Percentiles rank a stretch among this genome's conserved stretches.
Conservation (phyloP, 331 rosid genomes). For the Saraca asoca region DNA sequence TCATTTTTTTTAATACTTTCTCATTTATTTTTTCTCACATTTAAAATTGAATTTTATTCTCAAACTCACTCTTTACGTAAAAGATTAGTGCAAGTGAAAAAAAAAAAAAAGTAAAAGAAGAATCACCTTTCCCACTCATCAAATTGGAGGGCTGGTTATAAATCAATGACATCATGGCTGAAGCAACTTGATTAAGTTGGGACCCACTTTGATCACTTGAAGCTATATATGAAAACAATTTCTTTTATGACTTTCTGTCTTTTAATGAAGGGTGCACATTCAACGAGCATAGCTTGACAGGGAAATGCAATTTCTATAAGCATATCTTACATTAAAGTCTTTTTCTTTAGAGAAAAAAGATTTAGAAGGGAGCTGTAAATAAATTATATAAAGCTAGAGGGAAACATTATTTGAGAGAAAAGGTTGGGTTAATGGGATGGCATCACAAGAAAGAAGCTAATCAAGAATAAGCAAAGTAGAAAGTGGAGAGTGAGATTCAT, state of each 20-base stretch:
- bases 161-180: conserved; percentile 45
- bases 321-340: neutral
- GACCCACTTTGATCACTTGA: conserved; percentile 29
- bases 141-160: conserved; percentile 31
- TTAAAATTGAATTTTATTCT: too few relatives aligned
- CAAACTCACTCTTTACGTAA: too few relatives aligned
- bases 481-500: conserved; percentile 44
- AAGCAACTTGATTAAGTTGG: conserved; percentile 41
- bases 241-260: conserved; percentile 20
- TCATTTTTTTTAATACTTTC: too few relatives aligned
- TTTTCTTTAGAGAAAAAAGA: conserved; percentile 11
- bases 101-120: too few relatives aligned
- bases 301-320: conserved; percentile 14
- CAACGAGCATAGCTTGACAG: conserved; percentile 31
- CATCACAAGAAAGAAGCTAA: conserved; percentile 43
- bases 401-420: conserved; percentile 30
- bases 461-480: conserved; percentile 45
- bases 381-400: conserved; percentile 30
- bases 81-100: too few relatives aligned
- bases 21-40: too few relatives aligned
- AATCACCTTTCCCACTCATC: neutral
- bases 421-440: conserved; percentile 31
- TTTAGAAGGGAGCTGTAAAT: neutral
- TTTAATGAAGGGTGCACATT: conserved; percentile 24
- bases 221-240: neutral